These are phyloP conservation scores for Alternaria ventricosa DNA, from an alignment of 2,329 filamentous ascomycete genomes.

Conservation along the genomic window DNA sequence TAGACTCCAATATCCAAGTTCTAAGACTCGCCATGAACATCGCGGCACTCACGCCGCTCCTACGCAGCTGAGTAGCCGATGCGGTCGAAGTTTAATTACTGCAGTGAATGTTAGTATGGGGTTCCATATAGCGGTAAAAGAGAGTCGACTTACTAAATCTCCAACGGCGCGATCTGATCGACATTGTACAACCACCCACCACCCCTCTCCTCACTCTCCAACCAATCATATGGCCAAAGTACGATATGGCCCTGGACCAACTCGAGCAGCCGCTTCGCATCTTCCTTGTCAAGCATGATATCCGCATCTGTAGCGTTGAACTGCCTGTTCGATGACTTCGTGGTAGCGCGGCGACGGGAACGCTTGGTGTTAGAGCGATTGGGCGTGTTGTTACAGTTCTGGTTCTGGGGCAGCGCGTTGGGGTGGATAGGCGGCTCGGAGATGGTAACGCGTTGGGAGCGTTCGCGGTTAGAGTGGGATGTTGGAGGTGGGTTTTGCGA, in stretches of 20 bases:
- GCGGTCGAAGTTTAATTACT: neutral
- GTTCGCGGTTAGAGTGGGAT: constrained; percentile 22
- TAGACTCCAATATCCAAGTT: neutral
- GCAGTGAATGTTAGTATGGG: neutral
- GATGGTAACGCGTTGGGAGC: constrained; percentile 45
- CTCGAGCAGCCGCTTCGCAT: constrained; percentile 81
- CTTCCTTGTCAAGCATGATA: constrained; percentile 68
- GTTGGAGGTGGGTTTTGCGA: constrained; percentile 8
- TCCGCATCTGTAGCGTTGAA: constrained; percentile 72
- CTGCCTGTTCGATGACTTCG: constrained; percentile 70
- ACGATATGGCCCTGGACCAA: constrained; percentile 89
- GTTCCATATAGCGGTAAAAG: too few relatives aligned
- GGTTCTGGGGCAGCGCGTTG: neutral
- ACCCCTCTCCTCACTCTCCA: constrained; percentile 83
- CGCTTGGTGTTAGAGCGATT: constrained; percentile 28
- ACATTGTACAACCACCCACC: constrained; percentile 98
- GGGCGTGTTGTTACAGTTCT: constrained; percentile 4
- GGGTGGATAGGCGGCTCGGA: constrained; percentile 32
- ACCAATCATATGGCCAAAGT: constrained; percentile 92
- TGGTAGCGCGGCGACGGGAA: constrained; percentile 71
- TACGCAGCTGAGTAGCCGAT: neutral
- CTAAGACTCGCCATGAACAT: neutral
- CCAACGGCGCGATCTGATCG: constrained; percentile 91
- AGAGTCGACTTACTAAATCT: constrained; percentile 72
- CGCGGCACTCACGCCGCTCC: neutral